Conservation (phyloP, 176 grass and related monocot species). For the Triticum aestivum region IWGSC_CS_RefSeq_v2.1 NC_057807.1:591948544-591949043, state of each 20-base stretch:
- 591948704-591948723: constrained; percentile 40
- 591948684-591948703: constrained; percentile 41
- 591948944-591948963: constrained; percentile 32
- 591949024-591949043: constrained; percentile 20
- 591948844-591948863: constrained; percentile 33
- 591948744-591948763: constrained; percentile 24
- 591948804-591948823: constrained; percentile 26
- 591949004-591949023: constrained; percentile 11
- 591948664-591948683: constrained; percentile 27
- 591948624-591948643: constrained; percentile 35
- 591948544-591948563: constrained; percentile 28
- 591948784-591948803: constrained; percentile 29
- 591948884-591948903: constrained; percentile 22
- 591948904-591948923: constrained; percentile 23
- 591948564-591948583: constrained; percentile 25
- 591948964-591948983: constrained; percentile 12
- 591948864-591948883: constrained; percentile 21
- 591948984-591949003: constrained; percentile 1
- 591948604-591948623: constrained; percentile 25
- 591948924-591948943: constrained; percentile 22
- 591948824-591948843: constrained; percentile 31
- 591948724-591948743: constrained; percentile 16
- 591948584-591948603: constrained; percentile 29
- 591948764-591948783: constrained; percentile 10
- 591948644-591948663: constrained; percentile 24